Evolutionary conservation across 345 rosid species (phyloP).

Genomic region (Eucalyptus erythrocorys): DNA sequence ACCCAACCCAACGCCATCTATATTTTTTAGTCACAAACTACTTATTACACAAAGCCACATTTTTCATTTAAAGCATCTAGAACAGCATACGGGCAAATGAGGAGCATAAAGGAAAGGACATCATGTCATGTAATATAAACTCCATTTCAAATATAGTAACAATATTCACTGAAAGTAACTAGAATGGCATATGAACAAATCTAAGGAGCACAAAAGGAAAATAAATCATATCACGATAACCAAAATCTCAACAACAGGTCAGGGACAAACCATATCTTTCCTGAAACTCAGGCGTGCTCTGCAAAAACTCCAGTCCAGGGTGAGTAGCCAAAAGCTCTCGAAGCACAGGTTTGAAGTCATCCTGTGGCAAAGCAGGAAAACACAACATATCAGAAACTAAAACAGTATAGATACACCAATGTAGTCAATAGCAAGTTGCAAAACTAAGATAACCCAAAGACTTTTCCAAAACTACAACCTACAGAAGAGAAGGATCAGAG

Average conservation of each 20-base stretch:
- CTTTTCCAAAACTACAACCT: not conserved
- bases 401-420: not conserved
- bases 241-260: not conserved
- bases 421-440: not conserved
- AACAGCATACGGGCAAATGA: not conserved
- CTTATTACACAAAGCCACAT: not conserved
- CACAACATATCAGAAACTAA: not conserved
- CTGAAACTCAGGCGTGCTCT: slow-evolving; percentile 97
- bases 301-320: slow-evolving; percentile 94
- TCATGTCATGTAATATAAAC: not conserved
- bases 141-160: not conserved
- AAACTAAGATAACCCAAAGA: not conserved
- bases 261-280: slow-evolving; percentile 89
- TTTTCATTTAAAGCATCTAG: not conserved
- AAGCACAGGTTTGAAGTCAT: slow-evolving; percentile 86
- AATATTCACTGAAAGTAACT: not conserved
- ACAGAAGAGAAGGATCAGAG: not conserved
- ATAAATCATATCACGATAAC: not conserved
- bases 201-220: not conserved
- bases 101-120: not conserved
- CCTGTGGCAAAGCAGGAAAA: slow-evolving; percentile 26
- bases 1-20: not conserved
- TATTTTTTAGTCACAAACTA: not conserved
- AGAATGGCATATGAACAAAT: not conserved
- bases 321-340: slow-evolving; percentile 86